A percentile compares a stretch with the other conserved stretches of the same genome.
Conservation (phyloP, 805 yeast species). For the Candida stauntonica region DNA sequence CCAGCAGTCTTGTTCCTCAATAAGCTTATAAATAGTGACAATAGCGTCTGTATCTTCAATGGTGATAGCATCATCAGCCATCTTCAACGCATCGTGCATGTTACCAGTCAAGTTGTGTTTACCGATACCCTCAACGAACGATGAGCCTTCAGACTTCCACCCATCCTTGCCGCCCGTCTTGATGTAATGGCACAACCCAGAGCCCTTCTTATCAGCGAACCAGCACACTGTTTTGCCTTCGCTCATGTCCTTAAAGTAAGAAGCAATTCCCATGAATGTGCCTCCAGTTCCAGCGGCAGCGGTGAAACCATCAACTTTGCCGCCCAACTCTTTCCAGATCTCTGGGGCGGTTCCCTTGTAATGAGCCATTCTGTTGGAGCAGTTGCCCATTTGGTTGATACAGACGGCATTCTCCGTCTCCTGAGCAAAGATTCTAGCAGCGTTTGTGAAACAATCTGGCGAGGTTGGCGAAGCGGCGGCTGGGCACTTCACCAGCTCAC, state of each 20-base stretch:
- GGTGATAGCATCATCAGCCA: slow-evolving; percentile 21
- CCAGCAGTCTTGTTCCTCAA: slow-evolving; percentile 19
- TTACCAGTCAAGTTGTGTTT: slow-evolving; percentile 23
- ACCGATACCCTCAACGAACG: slow-evolving; percentile 27
- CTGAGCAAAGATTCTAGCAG: slow-evolving; percentile 28
- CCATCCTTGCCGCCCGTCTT: slow-evolving; percentile 16
- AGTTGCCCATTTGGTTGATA: slow-evolving; percentile 82
- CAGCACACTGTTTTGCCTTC: slow-evolving; percentile 40
- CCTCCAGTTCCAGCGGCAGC: slow-evolving; percentile 86
- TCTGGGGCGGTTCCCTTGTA: slow-evolving; percentile 75
- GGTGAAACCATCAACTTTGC: slow-evolving; percentile 56
- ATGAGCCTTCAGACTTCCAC: slow-evolving; percentile 22
- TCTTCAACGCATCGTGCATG: slow-evolving; percentile 18
- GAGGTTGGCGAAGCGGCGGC: slow-evolving; percentile 56
- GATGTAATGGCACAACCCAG: slow-evolving; percentile 46
- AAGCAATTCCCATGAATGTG: slow-evolving; percentile 71
- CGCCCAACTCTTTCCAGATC: slow-evolving; percentile 54
- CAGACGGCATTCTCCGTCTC: slow-evolving; percentile 51
- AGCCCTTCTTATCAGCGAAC: slow-evolving; percentile 80
- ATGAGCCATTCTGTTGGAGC: slow-evolving; percentile 69
- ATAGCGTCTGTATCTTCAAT: slow-evolving; percentile 20
- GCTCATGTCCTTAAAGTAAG: slow-evolving; percentile 48
- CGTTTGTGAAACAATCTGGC: slow-evolving; percentile 32
- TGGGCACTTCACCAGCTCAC: slow-evolving; percentile 57
- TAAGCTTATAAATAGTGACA: slow-evolving; percentile 14